phyloP scores from a whole-genome alignment of 2,329 filamentous ascomycete genomes.

The Ceratocystis ficicola region DNA sequence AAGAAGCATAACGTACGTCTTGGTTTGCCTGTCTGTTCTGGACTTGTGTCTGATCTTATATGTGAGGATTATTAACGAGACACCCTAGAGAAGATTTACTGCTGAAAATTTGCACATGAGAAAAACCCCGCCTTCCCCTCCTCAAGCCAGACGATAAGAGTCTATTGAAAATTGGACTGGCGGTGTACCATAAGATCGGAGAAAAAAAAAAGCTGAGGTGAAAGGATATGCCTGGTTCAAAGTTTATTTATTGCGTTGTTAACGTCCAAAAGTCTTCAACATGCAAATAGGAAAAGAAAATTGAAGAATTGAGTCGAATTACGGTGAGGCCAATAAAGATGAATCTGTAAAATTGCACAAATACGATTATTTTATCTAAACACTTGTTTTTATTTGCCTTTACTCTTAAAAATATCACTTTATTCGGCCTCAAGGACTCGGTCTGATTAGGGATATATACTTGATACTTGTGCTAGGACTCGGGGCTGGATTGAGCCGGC shows the following conservation, averaged over 20 bases:
- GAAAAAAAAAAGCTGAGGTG: neutral
- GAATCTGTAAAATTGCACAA: neutral
- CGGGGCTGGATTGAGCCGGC: neutral
- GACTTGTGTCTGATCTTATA: neutral
- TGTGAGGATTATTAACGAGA: neutral
- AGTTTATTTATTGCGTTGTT: neutral
- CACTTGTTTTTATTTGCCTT: neutral
- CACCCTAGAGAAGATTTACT: neutral
- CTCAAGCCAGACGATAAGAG: neutral
- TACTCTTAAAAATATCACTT: neutral
- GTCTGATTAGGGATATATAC: no score
- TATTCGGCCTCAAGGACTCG: neutral
- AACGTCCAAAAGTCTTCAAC: constrained; percentile 9
- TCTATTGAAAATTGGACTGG: neutral
- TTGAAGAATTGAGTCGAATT: neutral
- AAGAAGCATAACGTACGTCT: neutral
- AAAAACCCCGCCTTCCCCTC: constrained; percentile 4
- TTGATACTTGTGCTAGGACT: neutral
- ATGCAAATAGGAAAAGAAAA: neutral
- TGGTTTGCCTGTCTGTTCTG: neutral
- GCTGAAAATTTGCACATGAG: constrained; percentile 1
- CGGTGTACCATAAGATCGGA: neutral
- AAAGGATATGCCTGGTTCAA: constrained; percentile 6
- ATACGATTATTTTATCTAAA: neutral
- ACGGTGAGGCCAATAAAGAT: neutral